Evolutionary conservation across 805 yeast species (phyloP), one percentile per base, ranked within the genome.

Genomic region (Candida berthetii): DNA sequence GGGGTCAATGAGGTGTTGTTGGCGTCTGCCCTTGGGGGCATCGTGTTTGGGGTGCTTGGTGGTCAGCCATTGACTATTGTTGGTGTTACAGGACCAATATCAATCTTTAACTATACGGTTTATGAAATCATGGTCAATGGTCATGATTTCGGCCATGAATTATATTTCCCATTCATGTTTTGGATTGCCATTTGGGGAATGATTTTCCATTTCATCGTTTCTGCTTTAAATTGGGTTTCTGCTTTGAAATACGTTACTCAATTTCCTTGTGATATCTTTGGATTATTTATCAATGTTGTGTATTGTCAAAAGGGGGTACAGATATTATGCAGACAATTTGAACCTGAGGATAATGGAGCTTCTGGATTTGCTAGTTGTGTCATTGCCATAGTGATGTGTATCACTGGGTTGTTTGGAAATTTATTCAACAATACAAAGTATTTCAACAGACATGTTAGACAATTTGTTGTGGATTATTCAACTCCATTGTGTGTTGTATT

Each of bases 61-160:
- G 98, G 97, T 0, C 96, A 90, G 52, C 99, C 99, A 0, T 62
- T 93, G 22, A 86, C 96, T 53, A 85, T 91, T 20, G 98, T 93
- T 8, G 99, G 99, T 3, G 97, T 91, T 5, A 93, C 98, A 0
- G 99, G 98, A 0, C 99, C 99, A 0, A 82, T 93, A 14, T 67
- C 95, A 2, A 90, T 91, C 45, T 91, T 93, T 71, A 86, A 86
- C 55, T 89, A 88, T 54, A 93, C 98, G 0, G 90, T 93, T 1
- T 86, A 82, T 56, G 83, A 82, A 45, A 71, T 86, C 38, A 72
- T 86, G 31, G 60, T 62, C 2, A 25, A 17, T 27, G 20, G 31
- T 9, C 13, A 15, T 7, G 15, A 34, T 14, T 15, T 34, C 13
- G 15, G 8, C 9, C 25, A 34, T 7, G 16, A 14, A 13, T 25